phyloP scores from a whole-genome alignment of 225 moss, liverwort and hornwort species.

The Pleurozium schreberi region DNA sequence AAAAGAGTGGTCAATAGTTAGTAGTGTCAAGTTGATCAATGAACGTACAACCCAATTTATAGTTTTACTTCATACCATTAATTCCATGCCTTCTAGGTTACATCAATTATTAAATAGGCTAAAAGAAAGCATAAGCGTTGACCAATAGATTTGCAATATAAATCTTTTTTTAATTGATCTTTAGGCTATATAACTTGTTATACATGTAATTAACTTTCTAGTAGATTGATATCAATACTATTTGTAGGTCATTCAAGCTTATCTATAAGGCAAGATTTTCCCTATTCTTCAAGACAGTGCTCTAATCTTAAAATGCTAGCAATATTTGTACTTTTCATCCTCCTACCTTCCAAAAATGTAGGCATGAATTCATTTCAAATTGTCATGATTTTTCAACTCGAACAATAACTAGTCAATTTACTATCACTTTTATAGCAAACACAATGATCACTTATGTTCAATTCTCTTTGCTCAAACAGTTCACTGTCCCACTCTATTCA shows the following conservation, averaged over 20 bases:
- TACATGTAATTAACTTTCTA: too few species aligned
- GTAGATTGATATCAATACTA: not conserved
- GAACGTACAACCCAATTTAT: too few species aligned
- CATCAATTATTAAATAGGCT: too few species aligned
- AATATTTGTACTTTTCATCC: not conserved
- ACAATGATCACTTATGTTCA: not conserved
- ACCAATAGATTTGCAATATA: too few species aligned
- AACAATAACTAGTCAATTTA: not conserved
- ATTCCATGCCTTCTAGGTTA: too few species aligned
- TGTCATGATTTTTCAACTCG: not conserved
- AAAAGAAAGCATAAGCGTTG: too few species aligned
- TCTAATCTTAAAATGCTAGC: not conserved
- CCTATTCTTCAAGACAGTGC: accelerated
- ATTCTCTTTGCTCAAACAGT: not conserved
- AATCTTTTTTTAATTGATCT: too few species aligned
- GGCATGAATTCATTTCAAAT: accelerated
- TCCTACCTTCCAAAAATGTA: not conserved
- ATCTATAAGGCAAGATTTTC: not conserved
- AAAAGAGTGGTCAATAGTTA: not conserved
- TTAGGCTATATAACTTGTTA: too few species aligned
- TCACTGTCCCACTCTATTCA: accelerated
- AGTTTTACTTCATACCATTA: too few species aligned
- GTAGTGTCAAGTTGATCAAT: too few species aligned
- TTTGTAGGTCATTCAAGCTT: not conserved
- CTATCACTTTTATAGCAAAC: not conserved